Conservation (phyloP, 2,329 filamentous ascomycete species). For the Diaporthe sp. region DNA sequence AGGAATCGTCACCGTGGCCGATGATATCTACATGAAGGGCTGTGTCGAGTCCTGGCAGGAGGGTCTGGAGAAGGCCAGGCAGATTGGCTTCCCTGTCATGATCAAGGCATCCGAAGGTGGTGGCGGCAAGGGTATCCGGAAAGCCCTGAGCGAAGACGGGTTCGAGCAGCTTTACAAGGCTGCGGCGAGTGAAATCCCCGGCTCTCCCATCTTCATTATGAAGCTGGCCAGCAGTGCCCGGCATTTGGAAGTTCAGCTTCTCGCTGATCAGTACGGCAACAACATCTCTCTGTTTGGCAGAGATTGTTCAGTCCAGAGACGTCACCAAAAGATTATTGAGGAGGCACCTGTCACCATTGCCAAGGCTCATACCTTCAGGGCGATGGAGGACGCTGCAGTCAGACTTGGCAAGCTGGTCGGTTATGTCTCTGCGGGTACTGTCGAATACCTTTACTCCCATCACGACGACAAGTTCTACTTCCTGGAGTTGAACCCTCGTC, state of each 20-base stretch:
- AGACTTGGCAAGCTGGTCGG: slow-evolving; percentile 94
- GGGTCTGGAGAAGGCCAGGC: slow-evolving; percentile 85
- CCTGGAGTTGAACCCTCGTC: slow-evolving; percentile 96
- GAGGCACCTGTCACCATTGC: slow-evolving; percentile 98
- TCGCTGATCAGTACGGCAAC: slow-evolving; percentile 99
- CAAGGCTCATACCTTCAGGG: slow-evolving; percentile 87
- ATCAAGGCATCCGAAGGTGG: slow-evolving; percentile 99
- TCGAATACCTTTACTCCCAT: slow-evolving; percentile 99
- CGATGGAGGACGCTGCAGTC: slow-evolving; percentile 97
- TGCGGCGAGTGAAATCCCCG: slow-evolving; percentile 96
- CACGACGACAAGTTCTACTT: slow-evolving; percentile 99
- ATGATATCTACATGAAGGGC: slow-evolving; percentile 88
- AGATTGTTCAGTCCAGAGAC: slow-evolving; percentile 98
- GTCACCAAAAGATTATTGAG: slow-evolving; percentile 99
- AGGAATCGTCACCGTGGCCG: slow-evolving; percentile 92
- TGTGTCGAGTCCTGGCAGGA: slow-evolving; percentile 93
- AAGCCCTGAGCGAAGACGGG: slow-evolving; percentile 86
- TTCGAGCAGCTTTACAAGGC: slow-evolving; percentile 94
- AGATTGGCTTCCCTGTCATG: slow-evolving; percentile 99
- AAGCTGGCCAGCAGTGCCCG: slow-evolving; percentile 96
- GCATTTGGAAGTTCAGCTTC: slow-evolving; percentile 96
- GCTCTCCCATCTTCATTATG: slow-evolving; percentile 99
- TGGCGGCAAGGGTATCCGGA: slow-evolving; percentile 99
- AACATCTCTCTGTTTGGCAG: slow-evolving; percentile 99
- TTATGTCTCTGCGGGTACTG: slow-evolving; percentile 98